These are phyloP conservation scores for Glarea lozoyensis DNA, from an alignment of 495 filamentous ascomycete species.

Conservation along the genomic window DNA sequence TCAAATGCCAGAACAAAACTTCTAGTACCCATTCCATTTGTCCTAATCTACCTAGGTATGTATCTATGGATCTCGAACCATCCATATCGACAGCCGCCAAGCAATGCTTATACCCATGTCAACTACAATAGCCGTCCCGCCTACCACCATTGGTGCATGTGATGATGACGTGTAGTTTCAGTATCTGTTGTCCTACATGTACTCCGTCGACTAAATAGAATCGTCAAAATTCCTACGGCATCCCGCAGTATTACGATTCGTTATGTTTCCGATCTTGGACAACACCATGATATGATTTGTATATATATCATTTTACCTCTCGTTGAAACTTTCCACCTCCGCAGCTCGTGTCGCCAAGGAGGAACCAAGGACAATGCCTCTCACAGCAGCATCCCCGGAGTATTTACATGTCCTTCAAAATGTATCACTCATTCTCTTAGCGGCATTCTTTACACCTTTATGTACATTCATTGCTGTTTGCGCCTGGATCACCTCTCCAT, in stretches of 20 bases:
- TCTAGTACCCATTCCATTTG: too few species aligned
- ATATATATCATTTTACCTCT: background rate
- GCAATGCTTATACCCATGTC: background rate
- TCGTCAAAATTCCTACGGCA: background rate
- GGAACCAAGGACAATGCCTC: conserved; percentile 7
- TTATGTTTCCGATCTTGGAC: background rate
- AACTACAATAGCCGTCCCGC: background rate
- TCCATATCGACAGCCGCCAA: too few species aligned
- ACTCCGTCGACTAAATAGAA: background rate
- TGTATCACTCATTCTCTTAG: conserved; percentile 37
- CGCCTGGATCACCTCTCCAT: conserved; percentile 43
- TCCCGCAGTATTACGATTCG: background rate
- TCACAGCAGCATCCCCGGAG: conserved; percentile 21
- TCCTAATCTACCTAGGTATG: too few species aligned
- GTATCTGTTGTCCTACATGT: too few species aligned
- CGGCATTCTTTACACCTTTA: conserved; percentile 43
- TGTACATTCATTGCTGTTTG: conserved; percentile 41
- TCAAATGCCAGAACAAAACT: too few species aligned
- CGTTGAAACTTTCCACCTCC: background rate
- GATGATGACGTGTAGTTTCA: conserved; percentile 1
- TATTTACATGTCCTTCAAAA: conserved; percentile 38
- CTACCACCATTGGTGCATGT: conserved; percentile 1
- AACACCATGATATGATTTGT: background rate
- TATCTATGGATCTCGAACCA: too few species aligned
- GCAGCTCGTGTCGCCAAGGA: background rate